Evolutionary conservation across 345 rosid species (phyloP).

Genomic region (Populus ilicifolia): DNA sequence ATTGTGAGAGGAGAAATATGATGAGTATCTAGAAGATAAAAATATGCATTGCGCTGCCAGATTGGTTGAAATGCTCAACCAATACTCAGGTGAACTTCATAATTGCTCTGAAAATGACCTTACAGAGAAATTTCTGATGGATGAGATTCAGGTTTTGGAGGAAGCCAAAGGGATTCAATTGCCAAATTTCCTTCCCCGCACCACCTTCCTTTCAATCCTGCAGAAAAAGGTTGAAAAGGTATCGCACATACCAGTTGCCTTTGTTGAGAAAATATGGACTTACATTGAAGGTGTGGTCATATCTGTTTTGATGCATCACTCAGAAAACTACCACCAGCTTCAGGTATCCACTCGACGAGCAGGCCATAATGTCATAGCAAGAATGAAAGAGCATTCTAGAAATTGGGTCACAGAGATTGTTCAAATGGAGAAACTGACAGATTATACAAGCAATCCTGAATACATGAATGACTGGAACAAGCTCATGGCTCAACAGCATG

Average conservation of each 20-base stretch:
- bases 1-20: constrained; percentile 42
- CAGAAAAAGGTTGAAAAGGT: too few relatives aligned
- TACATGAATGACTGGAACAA: constrained; percentile 23
- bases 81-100: too few relatives aligned
- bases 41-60: too few relatives aligned
- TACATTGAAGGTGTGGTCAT: constrained; percentile 1
- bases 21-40: constrained; percentile 26
- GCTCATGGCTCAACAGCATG: constrained; percentile 11
- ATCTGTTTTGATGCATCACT: constrained; percentile 14
- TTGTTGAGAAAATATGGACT: too few relatives aligned
- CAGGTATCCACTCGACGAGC: constrained; percentile 21
- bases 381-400: constrained; percentile 28
- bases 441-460: constrained; percentile 35
- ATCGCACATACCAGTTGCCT: too few relatives aligned
- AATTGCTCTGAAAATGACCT: too few relatives aligned
- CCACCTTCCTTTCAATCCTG: too few relatives aligned
- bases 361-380: constrained; percentile 16
- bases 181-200: too few relatives aligned
- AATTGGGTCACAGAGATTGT: constrained; percentile 28
- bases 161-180: too few relatives aligned
- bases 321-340: constrained; percentile 24
- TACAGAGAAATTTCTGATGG: too few relatives aligned
- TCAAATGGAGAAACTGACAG: constrained; percentile 37
- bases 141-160: too few relatives aligned
- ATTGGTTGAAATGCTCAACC: constrained; percentile 20